A percentile compares a stretch with the other conserved stretches of the same genome.
These are phyloP conservation scores for Pseudotsuga menziesii DNA, from an alignment of 75 land plant genomes.

Conservation along the genomic window DNA sequence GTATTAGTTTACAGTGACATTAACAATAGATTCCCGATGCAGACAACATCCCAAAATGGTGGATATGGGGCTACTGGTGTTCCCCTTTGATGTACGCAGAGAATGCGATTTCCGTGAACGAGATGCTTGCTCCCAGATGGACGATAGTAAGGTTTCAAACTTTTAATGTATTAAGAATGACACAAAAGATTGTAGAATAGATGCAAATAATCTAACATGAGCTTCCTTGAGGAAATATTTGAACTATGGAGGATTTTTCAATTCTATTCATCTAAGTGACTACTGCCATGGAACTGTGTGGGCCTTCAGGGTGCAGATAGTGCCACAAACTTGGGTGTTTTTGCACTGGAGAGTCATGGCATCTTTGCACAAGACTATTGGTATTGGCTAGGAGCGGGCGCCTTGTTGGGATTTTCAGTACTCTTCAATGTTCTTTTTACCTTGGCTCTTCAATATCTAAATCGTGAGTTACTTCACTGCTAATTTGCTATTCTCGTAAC, in stretches of 20 bases:
- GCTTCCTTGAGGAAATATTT: background rate
- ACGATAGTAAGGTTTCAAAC: constrained; percentile 4
- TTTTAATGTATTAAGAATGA: background rate
- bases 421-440: constrained; percentile 24
- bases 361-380: constrained; percentile 12
- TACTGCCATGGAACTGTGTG: too few species aligned
- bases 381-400: constrained; percentile 26
- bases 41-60: constrained; percentile 56
- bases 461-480: too few species aligned
- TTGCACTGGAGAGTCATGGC: constrained; percentile 3
- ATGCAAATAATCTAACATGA: background rate
- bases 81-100: constrained; percentile 64
- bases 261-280: too few species aligned
- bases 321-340: background rate
- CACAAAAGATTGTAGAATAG: background rate
- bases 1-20: background rate
- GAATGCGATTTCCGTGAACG: constrained; percentile 55
- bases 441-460: constrained; percentile 17
- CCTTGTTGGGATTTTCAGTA: constrained; percentile 10
- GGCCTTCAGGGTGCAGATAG: too few species aligned
- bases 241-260: background rate
- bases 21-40: constrained; percentile 1
- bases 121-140: constrained; percentile 65
- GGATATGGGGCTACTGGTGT: constrained; percentile 77
- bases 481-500: too few species aligned